phyloP scores from a whole-genome alignment of 2,329 filamentous ascomycete genomes.

The Alternaria novae-zelandiae region DNA sequence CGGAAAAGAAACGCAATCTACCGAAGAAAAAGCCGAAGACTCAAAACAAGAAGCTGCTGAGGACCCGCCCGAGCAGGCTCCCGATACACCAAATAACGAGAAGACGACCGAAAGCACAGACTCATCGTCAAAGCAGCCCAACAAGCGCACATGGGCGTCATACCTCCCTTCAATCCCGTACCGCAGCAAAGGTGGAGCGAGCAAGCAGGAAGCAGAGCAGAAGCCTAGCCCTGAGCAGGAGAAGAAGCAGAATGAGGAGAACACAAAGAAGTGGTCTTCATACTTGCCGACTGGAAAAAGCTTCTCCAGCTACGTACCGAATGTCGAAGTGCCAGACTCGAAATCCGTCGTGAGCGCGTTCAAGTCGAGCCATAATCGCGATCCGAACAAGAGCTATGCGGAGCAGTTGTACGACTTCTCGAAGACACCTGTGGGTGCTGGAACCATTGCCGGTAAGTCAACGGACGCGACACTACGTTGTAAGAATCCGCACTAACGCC shows the following conservation, averaged over 20 bases:
- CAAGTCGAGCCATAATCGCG: constrained; percentile 52
- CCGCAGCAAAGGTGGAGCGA: constrained; percentile 32
- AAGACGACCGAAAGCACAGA: constrained; percentile 19
- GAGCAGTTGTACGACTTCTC: constrained; percentile 59
- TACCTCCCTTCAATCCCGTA: constrained; percentile 50
- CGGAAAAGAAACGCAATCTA: constrained; percentile 5
- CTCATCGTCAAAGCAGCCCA: constrained; percentile 18
- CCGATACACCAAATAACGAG: constrained; percentile 25
- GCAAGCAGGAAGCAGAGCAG: constrained; percentile 22
- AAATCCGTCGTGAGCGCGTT: constrained; percentile 55
- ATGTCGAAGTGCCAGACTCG: constrained; percentile 42
- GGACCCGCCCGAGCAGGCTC: constrained; percentile 41
- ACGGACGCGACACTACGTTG: neutral
- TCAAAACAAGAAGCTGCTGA: constrained; percentile 21
- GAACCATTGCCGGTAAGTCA: constrained; percentile 50
- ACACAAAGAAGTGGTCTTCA: constrained; percentile 53
- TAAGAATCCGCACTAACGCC: neutral
- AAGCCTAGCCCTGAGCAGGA: constrained; percentile 36
- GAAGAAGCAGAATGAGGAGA: constrained; percentile 43
- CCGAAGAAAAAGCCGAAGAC: constrained; percentile 13
- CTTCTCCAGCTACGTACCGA: constrained; percentile 56
- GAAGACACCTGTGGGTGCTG: constrained; percentile 59
- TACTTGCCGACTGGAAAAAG: constrained; percentile 57
- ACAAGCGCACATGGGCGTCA: constrained; percentile 47
- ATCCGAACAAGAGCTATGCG: constrained; percentile 57